Evolutionary conservation across 148 eudicot genomes (phyloP).

Genomic region (Salicornia ramosissima): DNA sequence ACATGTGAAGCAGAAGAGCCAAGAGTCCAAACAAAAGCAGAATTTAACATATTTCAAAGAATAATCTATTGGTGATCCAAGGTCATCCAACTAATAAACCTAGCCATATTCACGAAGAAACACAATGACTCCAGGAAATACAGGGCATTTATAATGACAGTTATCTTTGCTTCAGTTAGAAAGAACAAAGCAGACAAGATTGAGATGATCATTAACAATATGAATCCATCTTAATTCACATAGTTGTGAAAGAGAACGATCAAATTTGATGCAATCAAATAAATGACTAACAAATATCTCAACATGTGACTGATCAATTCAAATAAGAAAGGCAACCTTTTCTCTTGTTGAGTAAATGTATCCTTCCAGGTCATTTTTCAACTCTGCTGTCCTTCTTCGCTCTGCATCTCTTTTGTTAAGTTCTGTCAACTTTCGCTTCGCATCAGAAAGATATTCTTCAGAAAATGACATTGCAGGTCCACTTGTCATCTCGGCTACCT

Average conservation of each 20-base stretch:
- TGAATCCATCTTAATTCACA: neutral
- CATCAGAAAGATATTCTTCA: conserved; percentile 56
- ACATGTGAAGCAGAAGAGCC: neutral
- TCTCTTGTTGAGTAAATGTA: conserved; percentile 84
- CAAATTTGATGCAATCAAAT: neutral
- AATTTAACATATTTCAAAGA: neutral
- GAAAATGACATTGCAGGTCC: conserved; percentile 66
- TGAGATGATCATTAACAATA: neutral
- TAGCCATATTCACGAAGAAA: neutral
- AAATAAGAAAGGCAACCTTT: conserved; percentile 48
- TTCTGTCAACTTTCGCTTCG: conserved; percentile 60
- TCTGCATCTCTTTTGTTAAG: conserved; percentile 87
- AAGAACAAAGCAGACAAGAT: neutral
- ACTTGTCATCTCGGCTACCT: conserved; percentile 74
- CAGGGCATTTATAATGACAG: neutral
- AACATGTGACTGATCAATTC: conserved; percentile 6
- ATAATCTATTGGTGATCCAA: neutral
- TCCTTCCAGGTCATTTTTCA: conserved; percentile 82
- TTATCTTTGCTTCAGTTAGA: neutral
- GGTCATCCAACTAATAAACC: neutral
- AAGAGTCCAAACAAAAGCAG: neutral
- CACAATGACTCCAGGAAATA: neutral
- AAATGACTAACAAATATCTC: neutral
- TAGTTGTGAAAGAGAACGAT: neutral
- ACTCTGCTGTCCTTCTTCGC: conserved; percentile 81